Evolutionary conservation across 768 basidiomycete genomes (phyloP), one percentile per base, ranked within the genome.

Genomic region (Xerocomellus chrysenteron): DNA sequence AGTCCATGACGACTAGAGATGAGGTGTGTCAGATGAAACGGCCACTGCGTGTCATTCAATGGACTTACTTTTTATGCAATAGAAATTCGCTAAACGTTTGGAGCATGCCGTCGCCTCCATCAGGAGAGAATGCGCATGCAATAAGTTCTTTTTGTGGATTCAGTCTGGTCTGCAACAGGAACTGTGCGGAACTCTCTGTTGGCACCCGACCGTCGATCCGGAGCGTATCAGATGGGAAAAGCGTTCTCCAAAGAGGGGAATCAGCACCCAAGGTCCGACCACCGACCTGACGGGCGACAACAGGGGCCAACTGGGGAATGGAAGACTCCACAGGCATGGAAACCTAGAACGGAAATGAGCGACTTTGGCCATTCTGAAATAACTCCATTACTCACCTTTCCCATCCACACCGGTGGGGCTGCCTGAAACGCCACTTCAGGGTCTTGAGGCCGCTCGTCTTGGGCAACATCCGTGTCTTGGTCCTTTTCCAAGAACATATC

Each of bases 131-230:
- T 5, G 84, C 87, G 37, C 88, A 87, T 1, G 88, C 88, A 52
- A 92, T 78, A 19, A 95, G 76, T 68, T 96, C 93, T 64, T 89
- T 91, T 21, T 84, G 73, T 0, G 85, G 74, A 54, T 90, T 92
- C 75, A 94, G 74, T 40, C 90, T 79, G 68, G 84, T 90, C 54
- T 90, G 86, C 19, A 92, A 75, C 44, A 96, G 75, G 70, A 92
- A 96, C 56, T 90, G 83, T 14, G 83, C 74, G 3, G 92, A 92
- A 57, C 82, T 86, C n/a, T 81, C 80, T 4, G 85, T 82, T 4
- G 87, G 83, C 24, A 96, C 91, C 37, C 93, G 87, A 0, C 93
- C 93, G 60, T 93, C 92, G 57, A 94, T 90, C 24, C 85, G 78
- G 21, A 94, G 77, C 21, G 80, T 75, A 43, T 82, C 81, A 12